A percentile compares a stretch with the other conserved stretches of the same genome.
phyloP scores from a whole-genome alignment of 768 basidiomycete genomes.

The Hemileccinum rubropunctum region DNA sequence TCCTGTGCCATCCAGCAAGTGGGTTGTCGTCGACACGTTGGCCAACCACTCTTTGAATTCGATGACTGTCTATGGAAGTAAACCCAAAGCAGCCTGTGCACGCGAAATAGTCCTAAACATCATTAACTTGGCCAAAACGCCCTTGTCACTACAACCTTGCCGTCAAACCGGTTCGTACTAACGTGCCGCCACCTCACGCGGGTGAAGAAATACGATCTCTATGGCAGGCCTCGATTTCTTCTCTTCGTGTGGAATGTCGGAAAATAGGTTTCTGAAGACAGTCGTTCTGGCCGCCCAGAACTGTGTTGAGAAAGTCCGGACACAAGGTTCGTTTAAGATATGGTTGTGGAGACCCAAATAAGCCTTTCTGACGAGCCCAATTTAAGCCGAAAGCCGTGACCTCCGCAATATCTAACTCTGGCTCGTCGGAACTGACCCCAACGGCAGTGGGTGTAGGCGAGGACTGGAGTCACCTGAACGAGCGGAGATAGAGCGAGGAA shows the following conservation, averaged over 20 bases:
- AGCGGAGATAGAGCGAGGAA: conserved; percentile 46
- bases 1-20: too few species aligned
- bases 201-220: conserved; percentile 55
- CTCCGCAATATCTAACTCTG: neutral
- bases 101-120: conserved; percentile 22
- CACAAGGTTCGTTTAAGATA: conserved; percentile 29
- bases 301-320: conserved; percentile 43
- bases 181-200: conserved; percentile 36
- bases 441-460: conserved; percentile 33
- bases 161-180: conserved; percentile 9
- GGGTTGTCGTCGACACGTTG: too few species aligned
- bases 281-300: conserved; percentile 42
- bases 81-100: neutral
- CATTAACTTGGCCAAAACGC: conserved; percentile 19
- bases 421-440: conserved; percentile 14
- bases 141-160: conserved; percentile 22
- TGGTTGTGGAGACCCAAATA: conserved; percentile 41
- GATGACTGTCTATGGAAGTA: too few species aligned
- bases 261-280: conserved; percentile 52
- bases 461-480: conserved; percentile 59
- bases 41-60: neutral
- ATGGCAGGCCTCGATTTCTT: conserved; percentile 33
- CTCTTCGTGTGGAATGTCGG: neutral
- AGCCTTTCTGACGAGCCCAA: neutral
- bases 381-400: neutral